Evolutionary conservation across 345 rosid genomes (phyloP).

Genomic region (Orychophragmus violaceus): DNA sequence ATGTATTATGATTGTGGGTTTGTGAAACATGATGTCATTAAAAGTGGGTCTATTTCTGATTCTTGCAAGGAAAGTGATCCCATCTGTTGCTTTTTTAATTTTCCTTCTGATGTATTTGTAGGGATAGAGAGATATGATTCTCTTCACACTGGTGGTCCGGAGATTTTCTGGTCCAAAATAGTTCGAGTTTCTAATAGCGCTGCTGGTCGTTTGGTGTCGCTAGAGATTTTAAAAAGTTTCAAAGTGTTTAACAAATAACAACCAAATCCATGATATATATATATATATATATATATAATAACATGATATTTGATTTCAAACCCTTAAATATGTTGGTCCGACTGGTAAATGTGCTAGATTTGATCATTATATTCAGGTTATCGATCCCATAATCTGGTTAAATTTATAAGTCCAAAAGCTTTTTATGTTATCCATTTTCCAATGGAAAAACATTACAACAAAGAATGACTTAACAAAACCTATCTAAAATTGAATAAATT

Average conservation of each 20-base stretch:
- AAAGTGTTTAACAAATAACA: not conserved
- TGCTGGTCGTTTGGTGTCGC: not conserved
- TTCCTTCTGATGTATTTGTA: constrained; percentile 22
- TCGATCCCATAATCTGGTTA: not conserved
- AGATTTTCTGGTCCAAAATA: not conserved
- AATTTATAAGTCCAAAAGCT: not conserved
- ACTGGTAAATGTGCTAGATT: not conserved
- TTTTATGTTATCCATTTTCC: not conserved
- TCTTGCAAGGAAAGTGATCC: constrained; percentile 36
- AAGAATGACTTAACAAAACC: not conserved
- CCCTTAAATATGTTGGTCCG: not conserved
- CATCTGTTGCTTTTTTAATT: constrained; percentile 25
- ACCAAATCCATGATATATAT: not conserved
- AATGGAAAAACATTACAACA: not conserved
- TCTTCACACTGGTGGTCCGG: constrained; percentile 27
- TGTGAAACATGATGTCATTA: constrained; percentile 26
- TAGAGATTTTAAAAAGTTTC: not conserved
- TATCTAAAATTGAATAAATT: constrained; percentile 24
- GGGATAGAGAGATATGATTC: constrained; percentile 37
- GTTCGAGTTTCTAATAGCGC: not conserved
- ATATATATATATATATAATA: too few species aligned
- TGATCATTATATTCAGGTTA: not conserved
- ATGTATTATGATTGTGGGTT: constrained; percentile 9
- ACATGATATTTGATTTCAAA: not conserved
- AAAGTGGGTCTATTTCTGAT: constrained; percentile 26